Conservation (phyloP, 2,329 filamentous ascomycete genomes). For the Periconia sp. region DNA sequence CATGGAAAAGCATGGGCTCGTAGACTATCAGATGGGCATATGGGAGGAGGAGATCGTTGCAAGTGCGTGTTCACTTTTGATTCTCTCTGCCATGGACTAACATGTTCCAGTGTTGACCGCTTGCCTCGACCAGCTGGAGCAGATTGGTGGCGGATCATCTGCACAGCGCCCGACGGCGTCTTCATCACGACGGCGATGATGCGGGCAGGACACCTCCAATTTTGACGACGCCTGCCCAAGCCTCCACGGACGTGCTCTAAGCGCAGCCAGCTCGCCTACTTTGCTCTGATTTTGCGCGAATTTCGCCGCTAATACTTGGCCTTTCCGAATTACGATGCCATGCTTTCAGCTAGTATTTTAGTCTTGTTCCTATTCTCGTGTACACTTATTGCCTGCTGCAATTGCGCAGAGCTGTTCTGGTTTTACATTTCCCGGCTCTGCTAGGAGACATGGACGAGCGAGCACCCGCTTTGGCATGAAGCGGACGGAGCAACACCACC, state of each 20-base stretch:
- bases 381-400: constrained; percentile 33
- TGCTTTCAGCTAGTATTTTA: constrained; percentile 5
- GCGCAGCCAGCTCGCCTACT: constrained; percentile 17
- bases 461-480: no score
- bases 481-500: no score
- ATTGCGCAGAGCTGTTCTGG: constrained; percentile 18
- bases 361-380: constrained; percentile 24
- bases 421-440: constrained; percentile 14
- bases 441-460: constrained; percentile 15
- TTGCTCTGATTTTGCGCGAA: constrained; percentile 8
- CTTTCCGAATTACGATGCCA: constrained; percentile 11
- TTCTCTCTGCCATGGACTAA: constrained; percentile 10
- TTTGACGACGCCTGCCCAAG: no score
- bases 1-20: constrained; percentile 88
- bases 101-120: constrained; percentile 55
- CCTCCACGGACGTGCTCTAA: constrained; percentile 15
- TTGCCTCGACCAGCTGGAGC: constrained; percentile 61
- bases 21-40: constrained; percentile 96
- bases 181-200: constrained; percentile 42
- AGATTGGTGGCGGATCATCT: constrained; percentile 39
- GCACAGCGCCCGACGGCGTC: constrained; percentile 38
- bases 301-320: constrained; percentile 17
- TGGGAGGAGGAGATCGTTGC: constrained; percentile 92
- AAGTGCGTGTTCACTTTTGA: constrained; percentile 62
- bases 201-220: constrained; percentile 6